Percentiles rank a stretch among this genome's conserved stretches.
Evolutionary conservation across 2,329 filamentous ascomycete species (phyloP).

Genomic region (Cytospora leucostoma): DNA sequence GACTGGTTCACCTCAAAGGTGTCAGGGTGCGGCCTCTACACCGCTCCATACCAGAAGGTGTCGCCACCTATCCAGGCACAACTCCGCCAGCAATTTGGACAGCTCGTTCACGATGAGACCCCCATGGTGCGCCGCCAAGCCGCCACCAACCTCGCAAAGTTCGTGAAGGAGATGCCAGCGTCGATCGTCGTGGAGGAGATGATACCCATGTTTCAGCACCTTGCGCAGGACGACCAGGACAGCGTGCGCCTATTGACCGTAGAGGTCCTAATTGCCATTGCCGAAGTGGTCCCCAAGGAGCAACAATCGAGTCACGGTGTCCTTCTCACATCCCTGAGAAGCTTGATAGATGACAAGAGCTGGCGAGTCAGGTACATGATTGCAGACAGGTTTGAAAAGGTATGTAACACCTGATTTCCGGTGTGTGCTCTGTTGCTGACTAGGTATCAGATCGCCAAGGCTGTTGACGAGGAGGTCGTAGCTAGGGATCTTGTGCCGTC

Average conservation of each 20-base stretch:
- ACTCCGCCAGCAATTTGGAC: slow-evolving; percentile 86
- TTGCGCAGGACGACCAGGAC: slow-evolving; percentile 95
- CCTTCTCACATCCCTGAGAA: slow-evolving; percentile 84
- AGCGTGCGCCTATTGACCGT: slow-evolving; percentile 95
- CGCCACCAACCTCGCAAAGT: slow-evolving; percentile 94
- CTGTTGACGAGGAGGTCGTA: slow-evolving; percentile 95
- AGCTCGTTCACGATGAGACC: slow-evolving; percentile 95
- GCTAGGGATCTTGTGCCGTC: slow-evolving; percentile 91
- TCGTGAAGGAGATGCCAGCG: slow-evolving; percentile 94
- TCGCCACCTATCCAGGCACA: slow-evolving; percentile 85
- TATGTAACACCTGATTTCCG: slow-evolving; percentile 38
- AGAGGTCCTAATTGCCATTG: slow-evolving; percentile 93
- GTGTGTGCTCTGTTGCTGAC: slow-evolving; percentile 20
- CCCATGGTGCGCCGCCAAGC: slow-evolving; percentile 98
- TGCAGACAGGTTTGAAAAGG: slow-evolving; percentile 97
- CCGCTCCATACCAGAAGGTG: slow-evolving; percentile 89
- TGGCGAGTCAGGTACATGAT: slow-evolving; percentile 99
- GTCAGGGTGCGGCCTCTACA: slow-evolving; percentile 94
- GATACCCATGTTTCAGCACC: slow-evolving; percentile 97
- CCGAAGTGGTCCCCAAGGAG: slow-evolving; percentile 96
- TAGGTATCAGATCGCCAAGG: slow-evolving; percentile 80
- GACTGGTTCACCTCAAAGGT: slow-evolving; percentile 99
- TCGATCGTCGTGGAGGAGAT: slow-evolving; percentile 95
- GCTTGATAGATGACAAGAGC: slow-evolving; percentile 97
- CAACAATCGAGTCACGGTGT: slow-evolving; percentile 96